A percentile compares a stretch with the other conserved stretches of the same genome.
These are phyloP conservation scores for Aspergillus arachidicola DNA, from an alignment of 2,329 filamentous ascomycete species.

Conservation along the genomic window DNA sequence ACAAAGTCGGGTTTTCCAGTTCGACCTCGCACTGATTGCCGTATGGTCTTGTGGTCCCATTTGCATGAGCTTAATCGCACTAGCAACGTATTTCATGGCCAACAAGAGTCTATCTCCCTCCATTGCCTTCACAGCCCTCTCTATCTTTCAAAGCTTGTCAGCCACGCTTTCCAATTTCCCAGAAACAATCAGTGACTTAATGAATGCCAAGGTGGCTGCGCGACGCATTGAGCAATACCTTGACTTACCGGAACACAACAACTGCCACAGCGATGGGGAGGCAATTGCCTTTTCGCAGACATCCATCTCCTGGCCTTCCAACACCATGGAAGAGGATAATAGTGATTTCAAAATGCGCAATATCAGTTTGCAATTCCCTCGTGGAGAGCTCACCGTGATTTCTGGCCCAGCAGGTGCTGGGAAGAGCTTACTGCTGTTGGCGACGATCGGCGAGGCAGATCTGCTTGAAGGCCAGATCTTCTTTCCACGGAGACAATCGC, in stretches of 20 bases:
- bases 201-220: conserved; percentile 71
- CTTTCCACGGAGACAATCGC: conserved; percentile 61
- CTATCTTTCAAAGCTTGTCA: conserved; percentile 71
- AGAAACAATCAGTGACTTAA: conserved; percentile 66
- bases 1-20: conserved; percentile 66
- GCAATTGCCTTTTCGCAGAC: conserved; percentile 67
- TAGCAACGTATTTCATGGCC: conserved; percentile 66
- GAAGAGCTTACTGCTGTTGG: conserved; percentile 72
- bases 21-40: conserved; percentile 62
- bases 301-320: conserved; percentile 73
- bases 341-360: conserved; percentile 64
- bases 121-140: conserved; percentile 76
- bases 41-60: conserved; percentile 75
- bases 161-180: conserved; percentile 68
- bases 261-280: conserved; percentile 56
- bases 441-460: conserved; percentile 74
- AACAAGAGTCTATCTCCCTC: conserved; percentile 66
- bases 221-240: conserved; percentile 71
- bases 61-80: conserved; percentile 67
- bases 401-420: conserved; percentile 76
- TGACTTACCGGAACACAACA: conserved; percentile 62
- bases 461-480: conserved; percentile 64
- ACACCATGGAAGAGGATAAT: conserved; percentile 58
- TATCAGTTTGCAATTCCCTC: conserved; percentile 67
- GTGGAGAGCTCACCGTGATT: conserved; percentile 69